Base-by-base conservation (phyloP, 2,329 filamentous ascomycete species). In the Elsinoe fawcettii region DNA sequence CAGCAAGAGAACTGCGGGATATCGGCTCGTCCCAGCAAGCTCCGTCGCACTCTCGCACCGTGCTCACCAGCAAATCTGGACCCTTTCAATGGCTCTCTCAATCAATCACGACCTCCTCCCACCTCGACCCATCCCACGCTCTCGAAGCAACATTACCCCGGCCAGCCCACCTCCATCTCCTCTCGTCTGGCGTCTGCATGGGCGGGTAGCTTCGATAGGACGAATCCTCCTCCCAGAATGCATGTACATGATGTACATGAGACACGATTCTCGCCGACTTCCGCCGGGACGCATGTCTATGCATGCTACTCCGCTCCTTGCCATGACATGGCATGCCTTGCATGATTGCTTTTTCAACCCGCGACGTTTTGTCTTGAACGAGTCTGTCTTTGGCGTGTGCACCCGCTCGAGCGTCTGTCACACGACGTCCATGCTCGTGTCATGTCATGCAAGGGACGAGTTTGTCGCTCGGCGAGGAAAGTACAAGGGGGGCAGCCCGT, bases 351-450 rank as follows among this genome's bases (percentile, higher is more conserved):
- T 46, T 46, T 59, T 61, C 2, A 57, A 58, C 30, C 43, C 67
- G 16, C 63, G 62, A 27, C 65, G 66, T 18, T 57, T 68, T 14
- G 57, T 69, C 12, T 60, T 63, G 51, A 66, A 69, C 59, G 90
- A 96, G 70, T 83, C 83, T 51, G 81, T 95, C 0, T 88, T 89
- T 0, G 88, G 86, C 0, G 82, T 53, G 49, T 53, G 49, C 49
- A 34, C 30, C 6, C 18, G 49, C 49, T 37, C 49, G 49, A 53
- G 49, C 49, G 49, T 39, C 49, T 53, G 49, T 53, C 49, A 53
- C 30, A 30, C 18, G 34, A 25, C 20, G 49, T 53, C 49, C 49
- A 53, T 53, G 49, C 49, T 53, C 34, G 49, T 53, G 30, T 39
- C 32, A 53, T 11, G 8, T 22, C 20, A 53, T 53, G 49, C 49